Evolutionary conservation across 306 rosid genomes (phyloP).

Genomic region (Inga oerstediana): DNA sequence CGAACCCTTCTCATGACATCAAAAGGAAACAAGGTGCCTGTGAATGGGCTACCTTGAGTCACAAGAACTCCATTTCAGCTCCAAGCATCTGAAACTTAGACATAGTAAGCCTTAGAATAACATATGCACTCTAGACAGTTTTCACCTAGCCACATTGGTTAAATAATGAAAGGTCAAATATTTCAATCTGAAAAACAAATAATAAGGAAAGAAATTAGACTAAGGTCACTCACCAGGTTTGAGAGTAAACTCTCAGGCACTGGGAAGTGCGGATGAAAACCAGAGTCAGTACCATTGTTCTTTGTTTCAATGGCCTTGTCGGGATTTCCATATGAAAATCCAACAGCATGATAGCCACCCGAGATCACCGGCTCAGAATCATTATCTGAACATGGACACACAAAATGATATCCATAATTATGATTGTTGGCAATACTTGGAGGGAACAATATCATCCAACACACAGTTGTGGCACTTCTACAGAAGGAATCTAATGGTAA

Average conservation of each 20-base stretch:
- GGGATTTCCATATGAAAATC: conserved; percentile 63
- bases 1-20: conserved; percentile 68
- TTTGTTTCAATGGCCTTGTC: conserved; percentile 41
- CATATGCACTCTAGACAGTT: conserved; percentile 81
- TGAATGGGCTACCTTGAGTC: conserved; percentile 77
- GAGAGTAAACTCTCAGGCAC: conserved; percentile 70
- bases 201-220: conserved; percentile 9
- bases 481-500: conserved; percentile 23
- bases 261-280: conserved; percentile 65
- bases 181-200: conserved; percentile 36
- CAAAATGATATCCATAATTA: conserved; percentile 33
- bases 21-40: conserved; percentile 75
- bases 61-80: conserved; percentile 78
- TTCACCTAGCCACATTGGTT: conserved; percentile 71
- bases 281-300: conserved; percentile 44
- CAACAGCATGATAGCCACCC: conserved; percentile 60
- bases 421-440: conserved; percentile 26
- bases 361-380: conserved; percentile 36
- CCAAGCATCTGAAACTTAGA: conserved; percentile 99
- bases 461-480: conserved; percentile 21
- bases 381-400: conserved; percentile 50
- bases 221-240: conserved; percentile 65
- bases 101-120: conserved; percentile 94
- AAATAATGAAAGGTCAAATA: conserved; percentile 44
- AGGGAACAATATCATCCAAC: conserved; percentile 23